These are phyloP conservation scores for Lavandula angustifolia DNA, from an alignment of 257 asterid species.

Conservation along the genomic window DNA sequence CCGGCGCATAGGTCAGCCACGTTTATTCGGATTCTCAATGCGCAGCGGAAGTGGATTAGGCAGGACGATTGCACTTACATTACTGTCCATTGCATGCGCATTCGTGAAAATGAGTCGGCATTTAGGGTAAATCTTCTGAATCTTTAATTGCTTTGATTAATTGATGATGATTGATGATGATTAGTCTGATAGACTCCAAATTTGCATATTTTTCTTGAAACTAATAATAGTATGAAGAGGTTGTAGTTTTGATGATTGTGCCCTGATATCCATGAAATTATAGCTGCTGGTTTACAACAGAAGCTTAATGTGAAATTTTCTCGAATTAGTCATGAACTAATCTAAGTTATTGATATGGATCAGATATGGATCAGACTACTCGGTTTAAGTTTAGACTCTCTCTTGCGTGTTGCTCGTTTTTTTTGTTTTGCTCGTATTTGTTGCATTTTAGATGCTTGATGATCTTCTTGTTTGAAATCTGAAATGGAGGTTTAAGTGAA, in stretches of 20 bases:
- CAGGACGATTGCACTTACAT: constrained; percentile 78
- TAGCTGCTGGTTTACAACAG: constrained; percentile 14
- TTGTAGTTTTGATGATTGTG: neutral
- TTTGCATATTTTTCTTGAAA: constrained; percentile 15
- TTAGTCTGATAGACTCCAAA: neutral
- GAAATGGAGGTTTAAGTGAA: neutral
- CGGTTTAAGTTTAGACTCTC: neutral
- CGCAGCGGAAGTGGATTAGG: constrained; percentile 87
- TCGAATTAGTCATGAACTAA: neutral
- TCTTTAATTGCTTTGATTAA: constrained; percentile 9
- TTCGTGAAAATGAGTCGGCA: constrained; percentile 79
- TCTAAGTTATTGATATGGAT: neutral
- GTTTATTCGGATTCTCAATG: constrained; percentile 70
- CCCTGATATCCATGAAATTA: neutral
- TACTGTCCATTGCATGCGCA: constrained; percentile 69
- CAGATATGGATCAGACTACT: neutral
- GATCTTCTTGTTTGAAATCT: too few relatives aligned
- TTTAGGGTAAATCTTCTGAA: constrained; percentile 52
- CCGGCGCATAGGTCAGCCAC: constrained; percentile 73
- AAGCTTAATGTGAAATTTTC: constrained; percentile 1
- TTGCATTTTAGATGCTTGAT: constrained; percentile 9
- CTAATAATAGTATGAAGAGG: neutral
- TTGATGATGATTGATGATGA: constrained; percentile 7
- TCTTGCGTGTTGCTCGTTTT: neutral
- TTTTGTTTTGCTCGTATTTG: neutral